phyloP scores from a whole-genome alignment of 2,329 filamentous ascomycete genomes.

The Aspergillus sclerotialis region DNA sequence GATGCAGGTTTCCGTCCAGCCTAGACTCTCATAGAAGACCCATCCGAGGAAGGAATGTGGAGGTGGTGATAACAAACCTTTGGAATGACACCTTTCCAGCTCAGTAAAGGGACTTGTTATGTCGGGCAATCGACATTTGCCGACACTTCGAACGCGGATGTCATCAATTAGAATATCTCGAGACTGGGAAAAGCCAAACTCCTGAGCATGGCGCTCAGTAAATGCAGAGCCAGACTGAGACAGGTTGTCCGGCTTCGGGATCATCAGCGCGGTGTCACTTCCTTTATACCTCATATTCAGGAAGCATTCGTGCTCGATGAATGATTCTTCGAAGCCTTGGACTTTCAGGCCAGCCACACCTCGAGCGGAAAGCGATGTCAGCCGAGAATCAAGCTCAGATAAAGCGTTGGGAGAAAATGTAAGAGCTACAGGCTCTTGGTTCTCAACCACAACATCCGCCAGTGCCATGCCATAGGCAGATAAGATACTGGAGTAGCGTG shows the following conservation, averaged over 20 bases:
- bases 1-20: background rate
- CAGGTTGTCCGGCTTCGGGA: conserved; percentile 36
- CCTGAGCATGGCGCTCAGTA: conserved; percentile 1
- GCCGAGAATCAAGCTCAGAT: no score
- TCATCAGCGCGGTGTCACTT: conserved; percentile 3
- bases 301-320: conserved; percentile 3
- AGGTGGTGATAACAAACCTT: no score
- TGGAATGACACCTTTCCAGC: no score
- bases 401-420: background rate
- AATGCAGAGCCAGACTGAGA: conserved; percentile 21
- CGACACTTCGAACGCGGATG: no score
- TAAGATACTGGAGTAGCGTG: conserved; percentile 83
- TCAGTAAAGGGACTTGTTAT: no score
- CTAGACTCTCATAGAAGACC: no score
- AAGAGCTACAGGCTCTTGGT: background rate
- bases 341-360: background rate
- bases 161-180: no score
- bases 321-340: background rate
- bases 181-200: conserved; percentile 5
- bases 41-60: no score
- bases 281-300: conserved; percentile 6
- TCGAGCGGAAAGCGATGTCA: no score
- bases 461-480: conserved; percentile 85
- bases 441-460: background rate
- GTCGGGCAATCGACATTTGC: no score